A percentile compares a stretch with the other conserved stretches of the same genome.
phyloP scores from a whole-genome alignment of 176 grass and related monocot genomes.

The Poa annua region DNA sequence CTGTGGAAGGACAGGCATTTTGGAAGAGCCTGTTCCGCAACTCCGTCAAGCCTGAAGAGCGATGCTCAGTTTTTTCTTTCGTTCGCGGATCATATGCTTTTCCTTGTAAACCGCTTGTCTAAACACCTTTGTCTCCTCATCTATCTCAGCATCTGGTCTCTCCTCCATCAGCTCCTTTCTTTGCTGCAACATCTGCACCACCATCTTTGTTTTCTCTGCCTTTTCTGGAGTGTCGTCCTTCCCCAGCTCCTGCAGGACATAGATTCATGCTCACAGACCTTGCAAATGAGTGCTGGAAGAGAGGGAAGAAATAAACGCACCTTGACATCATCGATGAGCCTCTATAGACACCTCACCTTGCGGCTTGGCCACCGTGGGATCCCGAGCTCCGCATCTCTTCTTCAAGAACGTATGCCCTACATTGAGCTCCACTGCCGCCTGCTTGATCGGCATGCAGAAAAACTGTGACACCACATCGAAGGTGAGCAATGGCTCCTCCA shows the following conservation, averaged over 20 bases:
- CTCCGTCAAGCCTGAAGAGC: background rate
- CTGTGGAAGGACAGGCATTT: no score
- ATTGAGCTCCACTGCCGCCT: slow-evolving; percentile 29
- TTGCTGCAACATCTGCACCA: background rate
- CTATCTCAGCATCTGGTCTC: background rate
- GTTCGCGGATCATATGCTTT: background rate
- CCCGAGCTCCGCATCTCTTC: slow-evolving; percentile 44
- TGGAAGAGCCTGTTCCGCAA: background rate
- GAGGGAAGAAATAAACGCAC: background rate
- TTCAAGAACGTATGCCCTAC: slow-evolving; percentile 25
- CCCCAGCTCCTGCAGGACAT: background rate
- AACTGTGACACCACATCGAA: slow-evolving; percentile 32
- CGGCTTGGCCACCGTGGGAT: background rate
- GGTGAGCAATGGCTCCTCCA: background rate
- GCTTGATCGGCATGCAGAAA: slow-evolving; percentile 43
- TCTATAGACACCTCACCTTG: background rate
- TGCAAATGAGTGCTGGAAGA: background rate
- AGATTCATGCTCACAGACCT: background rate
- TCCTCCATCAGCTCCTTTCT: background rate
- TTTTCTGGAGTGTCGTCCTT: background rate
- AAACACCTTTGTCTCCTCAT: background rate
- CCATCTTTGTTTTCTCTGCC: background rate
- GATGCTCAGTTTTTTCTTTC: background rate
- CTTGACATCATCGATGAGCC: background rate
- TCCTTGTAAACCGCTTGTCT: background rate